Base-by-base conservation (phyloP, 345 rosid genomes). In the Clarkia xantiana region DNA sequence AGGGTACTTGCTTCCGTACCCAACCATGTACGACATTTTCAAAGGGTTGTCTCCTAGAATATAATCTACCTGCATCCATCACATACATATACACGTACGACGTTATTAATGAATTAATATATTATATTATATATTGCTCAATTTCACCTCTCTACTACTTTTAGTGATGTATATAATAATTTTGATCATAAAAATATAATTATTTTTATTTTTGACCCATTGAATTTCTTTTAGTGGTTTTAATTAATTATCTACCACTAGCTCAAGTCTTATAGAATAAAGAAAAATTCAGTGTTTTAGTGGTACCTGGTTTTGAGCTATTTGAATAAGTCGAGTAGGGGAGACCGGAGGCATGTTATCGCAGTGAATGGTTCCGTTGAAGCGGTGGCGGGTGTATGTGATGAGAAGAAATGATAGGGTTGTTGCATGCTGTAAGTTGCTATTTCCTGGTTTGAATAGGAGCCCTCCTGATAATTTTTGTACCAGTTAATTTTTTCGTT, bases 21-120 rank as follows among this genome's bases (percentile, higher is more conserved):
- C 97, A 8, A 90, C 94, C 94, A 86, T 90, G 75, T 83, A 86
- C 14, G 94, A 86, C 82, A 79, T 71, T 19, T 60, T 64, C 58
- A 62, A 18, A 11, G 97, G 94, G 51, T 83, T 90, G 53, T 71
- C 80, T 25, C 97, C 97, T n/a, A 90, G 74, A 18, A 90, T 79
- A 53, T 86, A 90, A 69, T 83, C 97, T 8, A 76, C 83, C 65
- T 85, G 71, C 45, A 57, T n/a, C n/a, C 52, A 7, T 18, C 14
- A n/a, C n/a, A n/a, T n/a, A n/a, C n/a, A n/a, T n/a, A n/a, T n/a
- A n/a, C n/a, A n/a, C n/a, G n/a, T n/a, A n/a, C n/a, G n/a, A n/a
- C n/a, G n/a, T n/a, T n/a, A n/a, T n/a, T n/a, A n/a, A n/a, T n/a
- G n/a, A n/a, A n/a, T n/a, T n/a, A n/a, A n/a, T n/a, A n/a, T n/a